phyloP scores from a whole-genome alignment of 2,329 filamentous ascomycete species.

The Apiospora phragmitis region DNA sequence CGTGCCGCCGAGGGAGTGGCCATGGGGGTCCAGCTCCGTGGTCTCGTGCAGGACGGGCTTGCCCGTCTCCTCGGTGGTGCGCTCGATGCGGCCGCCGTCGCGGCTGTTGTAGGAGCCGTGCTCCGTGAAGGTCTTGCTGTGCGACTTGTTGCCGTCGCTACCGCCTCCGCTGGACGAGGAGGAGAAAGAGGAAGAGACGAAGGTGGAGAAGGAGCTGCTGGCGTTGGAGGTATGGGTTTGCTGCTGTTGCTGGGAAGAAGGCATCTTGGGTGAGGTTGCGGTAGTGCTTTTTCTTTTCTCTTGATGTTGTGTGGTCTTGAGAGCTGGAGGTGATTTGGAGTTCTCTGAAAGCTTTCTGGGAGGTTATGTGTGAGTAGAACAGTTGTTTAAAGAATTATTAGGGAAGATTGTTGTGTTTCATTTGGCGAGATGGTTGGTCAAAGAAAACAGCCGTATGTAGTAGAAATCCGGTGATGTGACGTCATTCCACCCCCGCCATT shows the following conservation, averaged over 20 bases:
- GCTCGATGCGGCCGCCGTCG: conserved; percentile 11
- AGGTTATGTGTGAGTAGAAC: neutral
- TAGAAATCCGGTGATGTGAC: neutral
- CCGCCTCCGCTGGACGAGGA: neutral
- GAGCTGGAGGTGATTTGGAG: neutral
- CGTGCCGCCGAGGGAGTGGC: neutral
- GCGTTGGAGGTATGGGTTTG: neutral
- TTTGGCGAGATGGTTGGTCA: neutral
- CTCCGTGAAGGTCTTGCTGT: conserved; percentile 5
- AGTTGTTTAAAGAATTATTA: neutral
- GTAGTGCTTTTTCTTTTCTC: neutral
- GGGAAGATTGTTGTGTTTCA: neutral
- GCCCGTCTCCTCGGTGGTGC: neutral
- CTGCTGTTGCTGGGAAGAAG: neutral
- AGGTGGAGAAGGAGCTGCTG: conserved; percentile 2
- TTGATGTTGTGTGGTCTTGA: neutral
- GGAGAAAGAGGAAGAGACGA: neutral
- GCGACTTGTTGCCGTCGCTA: neutral
- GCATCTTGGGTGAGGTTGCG: neutral
- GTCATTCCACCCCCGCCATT: neutral
- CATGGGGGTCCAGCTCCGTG: neutral
- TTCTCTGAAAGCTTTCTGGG: neutral
- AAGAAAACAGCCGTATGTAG: neutral
- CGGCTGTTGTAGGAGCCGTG: conserved; percentile 1
- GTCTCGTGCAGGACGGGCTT: neutral